Conservation (phyloP, 2,329 filamentous ascomycete genomes). For the Ophiosphaerella korrae region DNA sequence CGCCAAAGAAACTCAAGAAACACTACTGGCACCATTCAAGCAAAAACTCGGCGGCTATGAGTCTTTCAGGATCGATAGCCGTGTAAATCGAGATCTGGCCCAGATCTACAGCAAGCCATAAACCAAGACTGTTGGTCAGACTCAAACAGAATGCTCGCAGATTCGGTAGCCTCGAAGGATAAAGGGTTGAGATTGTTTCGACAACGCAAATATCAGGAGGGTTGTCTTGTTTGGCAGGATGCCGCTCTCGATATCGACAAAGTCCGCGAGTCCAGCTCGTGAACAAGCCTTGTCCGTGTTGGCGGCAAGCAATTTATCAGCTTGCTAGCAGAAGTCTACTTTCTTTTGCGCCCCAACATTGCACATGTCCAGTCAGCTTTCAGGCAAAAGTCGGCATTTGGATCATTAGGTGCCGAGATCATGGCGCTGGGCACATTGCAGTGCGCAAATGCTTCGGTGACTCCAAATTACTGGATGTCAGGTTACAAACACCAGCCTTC, state of each 20-base stretch:
- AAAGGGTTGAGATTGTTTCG: constrained; percentile 9
- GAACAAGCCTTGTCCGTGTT: constrained; percentile 6
- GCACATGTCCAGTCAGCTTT: constrained; percentile 11
- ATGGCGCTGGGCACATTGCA: constrained; percentile 8
- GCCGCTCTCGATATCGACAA: constrained; percentile 15
- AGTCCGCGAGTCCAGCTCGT: constrained; percentile 10
- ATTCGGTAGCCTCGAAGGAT: constrained; percentile 16
- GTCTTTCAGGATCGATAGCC: constrained; percentile 8
- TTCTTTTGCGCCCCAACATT: constrained; percentile 22
- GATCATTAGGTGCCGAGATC: not conserved
- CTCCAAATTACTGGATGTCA: constrained; percentile 11
- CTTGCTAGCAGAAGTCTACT: constrained; percentile 18
- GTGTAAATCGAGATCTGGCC: constrained; percentile 12
- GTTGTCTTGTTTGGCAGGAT: constrained; percentile 15
- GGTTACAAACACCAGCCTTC: constrained; percentile 10
- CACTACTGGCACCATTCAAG: constrained; percentile 19
- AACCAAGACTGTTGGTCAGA: constrained; percentile 15
- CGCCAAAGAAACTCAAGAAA: constrained; percentile 19
- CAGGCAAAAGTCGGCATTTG: constrained; percentile 1
- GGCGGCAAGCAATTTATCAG: constrained; percentile 15
- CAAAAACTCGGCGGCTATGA: constrained; percentile 15
- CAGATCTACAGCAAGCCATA: constrained; percentile 10
- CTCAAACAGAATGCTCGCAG: constrained; percentile 5
- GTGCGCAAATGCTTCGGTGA: constrained; percentile 1
- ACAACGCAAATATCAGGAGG: not conserved